These are phyloP conservation scores for Pichia sp. DNA, from an alignment of 1,139 yeast genomes.

Conservation along the genomic window DNA sequence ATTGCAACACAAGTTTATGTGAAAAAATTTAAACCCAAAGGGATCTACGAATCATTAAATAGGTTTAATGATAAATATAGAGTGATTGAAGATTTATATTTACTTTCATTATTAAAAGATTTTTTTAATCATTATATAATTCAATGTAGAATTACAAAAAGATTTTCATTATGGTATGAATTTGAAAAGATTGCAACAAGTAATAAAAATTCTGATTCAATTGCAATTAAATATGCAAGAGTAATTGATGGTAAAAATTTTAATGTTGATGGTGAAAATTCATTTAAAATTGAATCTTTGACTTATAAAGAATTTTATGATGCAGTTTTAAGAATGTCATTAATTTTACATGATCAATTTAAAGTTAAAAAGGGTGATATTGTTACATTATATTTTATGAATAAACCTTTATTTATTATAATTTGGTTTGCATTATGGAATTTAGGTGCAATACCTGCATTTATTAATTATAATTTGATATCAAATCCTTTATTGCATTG, in stretches of 20 bases:
- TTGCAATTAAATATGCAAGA: slow-evolving; percentile 22
- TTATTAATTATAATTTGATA: slow-evolving; percentile 72
- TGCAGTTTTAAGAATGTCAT: slow-evolving; percentile 58
- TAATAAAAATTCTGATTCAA: slow-evolving; percentile 5
- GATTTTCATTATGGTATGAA: slow-evolving; percentile 24
- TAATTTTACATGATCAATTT: slow-evolving; percentile 56
- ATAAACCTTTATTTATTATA: slow-evolving; percentile 74
- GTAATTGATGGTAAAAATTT: slow-evolving; percentile 13
- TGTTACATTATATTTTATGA: slow-evolving; percentile 75
- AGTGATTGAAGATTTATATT: slow-evolving; percentile 46
- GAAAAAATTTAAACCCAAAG: not conserved
- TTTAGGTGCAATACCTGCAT: slow-evolving; percentile 85
- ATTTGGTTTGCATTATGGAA: slow-evolving; percentile 89
- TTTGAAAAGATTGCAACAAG: slow-evolving; percentile 19
- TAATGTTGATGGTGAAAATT: slow-evolving; percentile 39
- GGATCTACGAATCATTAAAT: not conserved
- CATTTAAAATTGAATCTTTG: slow-evolving; percentile 53
- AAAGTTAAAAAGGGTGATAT: slow-evolving; percentile 61
- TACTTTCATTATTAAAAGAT: slow-evolving; percentile 39
- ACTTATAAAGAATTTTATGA: slow-evolving; percentile 68
- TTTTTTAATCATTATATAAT: slow-evolving; percentile 40
- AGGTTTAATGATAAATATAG: slow-evolving; percentile 46
- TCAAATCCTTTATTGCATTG: slow-evolving; percentile 79
- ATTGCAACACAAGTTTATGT: not conserved
- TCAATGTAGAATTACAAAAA: slow-evolving; percentile 30